Evolutionary conservation across 2,329 filamentous ascomycete species (phyloP), one percentile per base, ranked within the genome.

Genomic region (Achaetomium macrosporum): DNA sequence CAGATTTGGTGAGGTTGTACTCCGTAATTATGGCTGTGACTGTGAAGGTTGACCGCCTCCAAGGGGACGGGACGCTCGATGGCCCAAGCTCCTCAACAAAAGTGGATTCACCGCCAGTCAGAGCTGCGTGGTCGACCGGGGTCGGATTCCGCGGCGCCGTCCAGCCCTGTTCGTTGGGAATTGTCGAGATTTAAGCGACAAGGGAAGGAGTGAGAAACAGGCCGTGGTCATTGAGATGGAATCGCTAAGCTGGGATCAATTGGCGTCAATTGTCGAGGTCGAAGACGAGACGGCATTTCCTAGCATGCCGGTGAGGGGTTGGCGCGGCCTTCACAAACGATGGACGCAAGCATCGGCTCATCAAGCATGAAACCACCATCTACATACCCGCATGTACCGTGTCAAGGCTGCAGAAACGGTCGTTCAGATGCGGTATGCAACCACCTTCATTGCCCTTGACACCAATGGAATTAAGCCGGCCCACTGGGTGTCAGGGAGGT

Each of bases 21-120:
- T 35, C 45, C 13, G 45, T n/a, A n/a, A n/a, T n/a, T n/a, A n/a
- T n/a, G n/a, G n/a, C n/a, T n/a, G n/a, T 31, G 16, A 37, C 20
- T 10, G 47, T 50, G 25, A 56, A 41, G 29, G 40, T 55, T 60
- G 60, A 59, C 60, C 60, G 55, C 59, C 55, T 59, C 55, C 55
- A 51, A 29, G 40, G 19, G n/a, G 50, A 40, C 53, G 53, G 60
- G 53, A 53, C 40, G 39, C 35, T 35, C 16, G 19, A 31, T 54
- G 59, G 60, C 57, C 61, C 61, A 60, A 63, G 61, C 61, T 61
- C 58, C 57, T 57, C 57, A 60, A 58, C 56, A 61, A 59, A 25
- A 57, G 57, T 57, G 59, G 54, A 35, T 46, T 55, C 45, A 50
- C 49, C 42, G 50, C 47, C 48, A 51, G 45, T 56, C 51, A 47